Percentiles rank a stretch among this genome's conserved stretches.
Evolutionary conservation across 2,329 filamentous ascomycete genomes (phyloP).

Genomic region (Ceratocystis variospora): DNA sequence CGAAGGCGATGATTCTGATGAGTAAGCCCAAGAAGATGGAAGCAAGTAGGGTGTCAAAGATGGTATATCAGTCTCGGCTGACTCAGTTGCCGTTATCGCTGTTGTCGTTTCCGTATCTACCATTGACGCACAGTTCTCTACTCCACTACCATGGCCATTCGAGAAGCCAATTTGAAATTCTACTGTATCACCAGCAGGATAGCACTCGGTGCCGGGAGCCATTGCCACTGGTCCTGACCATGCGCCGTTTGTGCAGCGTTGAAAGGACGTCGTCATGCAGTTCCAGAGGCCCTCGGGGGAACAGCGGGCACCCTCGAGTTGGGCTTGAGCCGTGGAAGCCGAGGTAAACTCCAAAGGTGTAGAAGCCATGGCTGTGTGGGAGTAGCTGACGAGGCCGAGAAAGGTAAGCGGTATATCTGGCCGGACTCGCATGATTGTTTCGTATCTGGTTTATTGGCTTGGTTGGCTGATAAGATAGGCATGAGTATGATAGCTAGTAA

Average conservation of each 20-base stretch:
- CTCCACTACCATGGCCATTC: background rate
- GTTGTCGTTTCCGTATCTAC: too few relatives aligned
- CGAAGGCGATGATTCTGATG: background rate
- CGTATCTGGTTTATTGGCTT: background rate
- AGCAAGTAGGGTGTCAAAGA: background rate
- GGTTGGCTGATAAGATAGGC: background rate
- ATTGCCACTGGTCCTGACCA: conserved; percentile 35
- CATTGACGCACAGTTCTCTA: background rate
- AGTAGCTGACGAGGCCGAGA: background rate
- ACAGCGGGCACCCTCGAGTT: conserved; percentile 30
- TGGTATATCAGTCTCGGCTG: background rate
- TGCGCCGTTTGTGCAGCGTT: conserved; percentile 35
- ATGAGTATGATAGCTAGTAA: background rate
- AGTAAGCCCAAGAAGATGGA: background rate
- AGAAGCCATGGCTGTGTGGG: background rate
- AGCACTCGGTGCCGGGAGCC: conserved; percentile 34
- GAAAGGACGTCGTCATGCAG: conserved; percentile 37
- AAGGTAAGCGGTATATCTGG: background rate
- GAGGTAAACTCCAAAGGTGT: background rate
- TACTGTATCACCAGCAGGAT: conserved; percentile 31
- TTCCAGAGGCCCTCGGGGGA: conserved; percentile 40
- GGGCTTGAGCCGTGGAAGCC: conserved; percentile 20
- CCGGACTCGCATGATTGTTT: background rate
- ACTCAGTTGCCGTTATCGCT: background rate
- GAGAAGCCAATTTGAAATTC: conserved; percentile 27